Evolutionary conservation across 2,329 filamentous ascomycete species (phyloP), one percentile per base, ranked within the genome.

Genomic region (Scleromitrula shiraiana): DNA sequence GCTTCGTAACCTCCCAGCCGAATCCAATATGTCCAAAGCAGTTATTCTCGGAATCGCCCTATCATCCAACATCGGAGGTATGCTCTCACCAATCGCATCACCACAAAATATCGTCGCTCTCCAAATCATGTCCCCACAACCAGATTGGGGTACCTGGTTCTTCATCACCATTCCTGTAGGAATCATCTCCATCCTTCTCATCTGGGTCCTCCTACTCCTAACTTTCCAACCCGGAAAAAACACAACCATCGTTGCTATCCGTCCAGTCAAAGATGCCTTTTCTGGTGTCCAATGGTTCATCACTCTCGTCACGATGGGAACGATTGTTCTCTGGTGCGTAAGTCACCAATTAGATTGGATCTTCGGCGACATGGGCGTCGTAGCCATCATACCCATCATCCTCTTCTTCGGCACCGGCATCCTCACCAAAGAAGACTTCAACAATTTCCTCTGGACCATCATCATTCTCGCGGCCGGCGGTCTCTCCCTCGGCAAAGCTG

Each of bases 361-460:
- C 0, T 96, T 98, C 62, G 93, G 93, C 46, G 91, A 98, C 64
- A 98, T 98, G 93, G 93, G 93, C 45, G 90, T 98, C 45, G 86
- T 98, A 35, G 94, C 93, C 50, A 95, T 98, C 63, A 88, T 98
- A 52, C 93, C 93, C 5, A 84, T 98, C 43, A 85, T 95, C 3
- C 74, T 96, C 35, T 98, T 98, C 76, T 98, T 98, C 60, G 93
- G 93, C 46, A 90, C 89, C 2, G 93, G 93, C 9, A 91, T 97
- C 56, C 74, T 98, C 26, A 97, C 90, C 41, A 98, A 97, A 69
- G 93, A 97, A 68, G 93, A 98, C 69, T 98, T 98, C 65, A 98
- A 98, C 73, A 98, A 98, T 67, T 98, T 98, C 67, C 84, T 96
- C 32, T 98, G 93, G 93, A 98, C 94, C 17, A 98, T 98, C 67